phyloP scores from a whole-genome alignment of 441 rosid species.

The Croton setiger region DNA sequence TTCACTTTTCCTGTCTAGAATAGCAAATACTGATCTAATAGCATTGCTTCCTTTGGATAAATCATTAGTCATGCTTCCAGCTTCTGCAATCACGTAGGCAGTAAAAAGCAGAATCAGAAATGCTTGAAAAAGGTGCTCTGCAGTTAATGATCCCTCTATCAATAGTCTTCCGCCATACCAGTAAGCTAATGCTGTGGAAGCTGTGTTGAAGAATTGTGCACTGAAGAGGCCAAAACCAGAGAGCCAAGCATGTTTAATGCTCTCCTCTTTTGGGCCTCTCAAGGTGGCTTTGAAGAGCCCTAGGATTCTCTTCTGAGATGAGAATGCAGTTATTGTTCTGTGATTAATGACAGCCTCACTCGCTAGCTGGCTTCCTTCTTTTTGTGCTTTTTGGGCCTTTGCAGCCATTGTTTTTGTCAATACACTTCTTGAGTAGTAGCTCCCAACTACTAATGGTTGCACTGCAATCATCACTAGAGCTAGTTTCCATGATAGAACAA shows the following conservation, averaged over 20 bases:
- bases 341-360: slow-evolving; percentile 67
- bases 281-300: slow-evolving; percentile 50
- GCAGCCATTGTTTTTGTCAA: slow-evolving; percentile 62
- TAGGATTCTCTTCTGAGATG: slow-evolving; percentile 56
- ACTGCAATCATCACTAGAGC: slow-evolving; percentile 56
- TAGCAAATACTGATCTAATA: slow-evolving; percentile 40
- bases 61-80: slow-evolving; percentile 65
- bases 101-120: slow-evolving; percentile 50
- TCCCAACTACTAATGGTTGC: slow-evolving; percentile 58
- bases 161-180: slow-evolving; percentile 71
- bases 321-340: slow-evolving; percentile 68
- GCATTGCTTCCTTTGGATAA: slow-evolving; percentile 52
- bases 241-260: slow-evolving; percentile 47
- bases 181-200: slow-evolving; percentile 50
- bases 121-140: slow-evolving; percentile 54
- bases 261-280: slow-evolving; percentile 57
- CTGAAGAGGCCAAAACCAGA: slow-evolving; percentile 62
- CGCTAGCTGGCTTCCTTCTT: slow-evolving; percentile 67
- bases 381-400: slow-evolving; percentile 59
- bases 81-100: slow-evolving; percentile 63
- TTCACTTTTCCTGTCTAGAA: slow-evolving; percentile 51
- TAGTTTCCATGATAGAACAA: slow-evolving; percentile 53
- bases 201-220: slow-evolving; percentile 57
- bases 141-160: slow-evolving; percentile 25
- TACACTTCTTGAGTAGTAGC: slow-evolving; percentile 44